Evolutionary conservation across 169 alveolate genomes (phyloP), one percentile per base, ranked within the genome.

Genomic region (Eimeria tenella): DNA sequence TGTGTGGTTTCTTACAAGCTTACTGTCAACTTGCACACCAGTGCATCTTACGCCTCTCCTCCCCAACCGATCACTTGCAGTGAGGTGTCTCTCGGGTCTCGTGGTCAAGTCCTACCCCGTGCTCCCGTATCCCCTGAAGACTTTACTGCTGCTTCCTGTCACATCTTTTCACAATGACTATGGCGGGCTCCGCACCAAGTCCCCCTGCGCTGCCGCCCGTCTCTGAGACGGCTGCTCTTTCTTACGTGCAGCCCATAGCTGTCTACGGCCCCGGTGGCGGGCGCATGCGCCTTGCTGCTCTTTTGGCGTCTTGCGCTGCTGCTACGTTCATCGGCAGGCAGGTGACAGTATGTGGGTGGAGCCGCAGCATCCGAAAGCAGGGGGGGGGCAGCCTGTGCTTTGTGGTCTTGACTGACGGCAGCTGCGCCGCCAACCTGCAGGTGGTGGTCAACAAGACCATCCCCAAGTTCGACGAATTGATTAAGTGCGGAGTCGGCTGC

Each of bases 331-430:
- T 83, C 2, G 74, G 74, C 17, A 50, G 17, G 23, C 68, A 49
- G 19, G 86, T 87, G 56, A 49, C 97, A 4, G 98, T 98, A 49
- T 97, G 98, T 70, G 99, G 99, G 25, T 99, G 99, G 99, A 98
- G 99, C 56, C 98, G 98, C 94, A 98, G 99, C 0, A 96, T 98
- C 21, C 96, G 99, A 74, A 97, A 95, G 93, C 99, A 98, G 68
- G 99, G 99, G 73, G 98, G 98, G 53, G 99, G 95, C 25, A 53
- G 96, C 52, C 96, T 99, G 63, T 95, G 97, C 55, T 99, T 99
- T 96, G 96, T 99, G 49, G 98, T 97, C 71, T 77, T 99, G 62
- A 98, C 98, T 96, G 99, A 99, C 95, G 99, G 99, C 11, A 97
- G 99, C 60, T 95, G 98, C 90, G 94, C 97, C 49, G 96, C 97